These are phyloP conservation scores for Colletotrichum filicis DNA, from an alignment of 2,329 filamentous ascomycete species.

Conservation along the genomic window DNA sequence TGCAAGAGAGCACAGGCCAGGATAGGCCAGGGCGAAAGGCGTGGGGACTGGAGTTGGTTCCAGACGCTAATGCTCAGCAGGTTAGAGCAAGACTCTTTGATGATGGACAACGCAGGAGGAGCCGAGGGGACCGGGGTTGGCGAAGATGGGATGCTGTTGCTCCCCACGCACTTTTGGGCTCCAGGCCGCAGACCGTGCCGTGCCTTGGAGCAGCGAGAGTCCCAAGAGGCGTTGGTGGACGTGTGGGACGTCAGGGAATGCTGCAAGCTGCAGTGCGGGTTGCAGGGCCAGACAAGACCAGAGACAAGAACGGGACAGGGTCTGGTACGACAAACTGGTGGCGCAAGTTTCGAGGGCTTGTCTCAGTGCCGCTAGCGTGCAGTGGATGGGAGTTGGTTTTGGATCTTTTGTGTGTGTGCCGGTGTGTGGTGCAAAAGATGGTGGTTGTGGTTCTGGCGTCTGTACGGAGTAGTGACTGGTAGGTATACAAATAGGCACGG, in stretches of 20 bases:
- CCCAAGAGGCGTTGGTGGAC: background rate
- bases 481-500: background rate
- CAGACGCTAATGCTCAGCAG: conserved; percentile 1
- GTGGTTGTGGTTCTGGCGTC: background rate
- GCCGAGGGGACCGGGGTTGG: conserved; percentile 15
- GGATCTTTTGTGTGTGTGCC: background rate
- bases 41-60: conserved; percentile 9
- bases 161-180: background rate
- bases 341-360: conserved; percentile 26
- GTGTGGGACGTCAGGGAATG: background rate
- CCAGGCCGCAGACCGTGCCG: too few relatives aligned
- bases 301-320: conserved; percentile 11
- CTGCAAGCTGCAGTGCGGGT: conserved; percentile 11
- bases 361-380: conserved; percentile 23
- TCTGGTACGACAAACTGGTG: conserved; percentile 20
- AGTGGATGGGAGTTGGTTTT: conserved; percentile 1
- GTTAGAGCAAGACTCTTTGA: background rate
- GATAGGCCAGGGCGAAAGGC: background rate
- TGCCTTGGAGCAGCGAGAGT: background rate
- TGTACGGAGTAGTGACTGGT: background rate
- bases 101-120: conserved; percentile 4
- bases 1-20: conserved; percentile 5
- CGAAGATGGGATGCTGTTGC: background rate
- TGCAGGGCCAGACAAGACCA: background rate
- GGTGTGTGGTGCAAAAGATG: background rate